Evolutionary conservation across 768 basidiomycete genomes (phyloP), one percentile per base, ranked within the genome.

Genomic region (Trametes elegans): DNA sequence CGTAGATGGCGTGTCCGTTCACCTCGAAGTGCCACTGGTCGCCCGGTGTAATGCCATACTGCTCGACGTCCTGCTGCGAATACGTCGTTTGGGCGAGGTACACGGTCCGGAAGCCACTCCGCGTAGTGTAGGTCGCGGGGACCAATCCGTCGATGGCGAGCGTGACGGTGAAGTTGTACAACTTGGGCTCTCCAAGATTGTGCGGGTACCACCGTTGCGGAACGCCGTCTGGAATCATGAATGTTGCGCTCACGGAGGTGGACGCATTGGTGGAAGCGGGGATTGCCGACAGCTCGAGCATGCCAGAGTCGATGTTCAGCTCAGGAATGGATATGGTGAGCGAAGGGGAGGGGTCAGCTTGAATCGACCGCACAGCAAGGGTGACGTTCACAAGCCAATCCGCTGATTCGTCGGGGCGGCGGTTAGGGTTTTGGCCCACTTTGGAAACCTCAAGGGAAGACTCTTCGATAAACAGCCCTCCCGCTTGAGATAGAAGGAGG

Each of bases 11-110:
- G 62, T 77, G 76, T 5, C 82, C 82, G 49, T 83, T 83, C 51
- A 83, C 72, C 54, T 78, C 73, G 62, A 83, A 83, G 62, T 82
- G 79, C 76, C 79, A 83, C 58, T 82, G 74, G 57, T 84, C 80
- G 7, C 81, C 81, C 1, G 82, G 80, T 0, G 76, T 81, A 49
- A 83, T 80, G 1, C 80, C 79, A 6, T 76, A 72, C 27, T 65
- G 55, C 3, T 62, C 64, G 16, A 82, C 61, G n/a, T 83, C 79
- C 32, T 71, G 66, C 42, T 75, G 68, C 8, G 75, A 67, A 58
- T 81, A 81, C 1, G 76, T 67, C 9, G 71, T 63, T 64, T 83
- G 81, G n/a, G 75, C 71, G 27, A 83, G 75, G 36, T 77, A 70
- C 45, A 83, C 76, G 5, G 82, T 83, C 11, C 82, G 78, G 68